Evolutionary conservation across 169 alveolate species (phyloP), one percentile per base, ranked within the genome.

Genomic region (Plasmodium chabaudi): DNA sequence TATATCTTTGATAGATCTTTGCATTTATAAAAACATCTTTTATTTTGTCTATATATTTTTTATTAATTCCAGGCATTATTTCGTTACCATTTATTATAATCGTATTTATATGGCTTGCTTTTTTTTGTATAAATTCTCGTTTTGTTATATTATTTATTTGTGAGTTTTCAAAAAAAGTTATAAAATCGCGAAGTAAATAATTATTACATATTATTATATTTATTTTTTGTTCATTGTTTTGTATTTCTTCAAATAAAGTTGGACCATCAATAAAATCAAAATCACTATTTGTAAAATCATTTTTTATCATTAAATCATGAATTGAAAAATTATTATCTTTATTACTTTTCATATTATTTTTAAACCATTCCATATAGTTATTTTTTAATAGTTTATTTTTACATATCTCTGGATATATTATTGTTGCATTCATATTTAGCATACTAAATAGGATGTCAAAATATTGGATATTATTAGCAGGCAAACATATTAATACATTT

Each of bases 361-460:
- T 82, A 82, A 82, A 82, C 90, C 90, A 82, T 21, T 65, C 64
- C 90, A 82, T 82, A 55, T 67, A 82, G 60, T 56, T 56, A 82
- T 44, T 42, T 55, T 82, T 68, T 67, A 82, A 19, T 25, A 71
- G 2, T 17, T 82, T 67, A 27, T 57, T 82, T 49, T 68, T 56
- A n/a, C 63, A 57, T 60, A 60, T 39, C 68, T 82, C 90, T 12
- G 90, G 90, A 49, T 67, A 82, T 13, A 51, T 25, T 42, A 82
- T 71, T 12, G 73, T 56, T 12, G 82, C 82, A 17, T 59, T 84
- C 25, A 65, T 34, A 47, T 67, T 39, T 46, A 82, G 10, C 55
- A 82, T 27, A 49, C 86, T 61, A 82, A 82, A 82, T 23, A 82
- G 1, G 5, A 61, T 57, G 5, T 82, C 90, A 82, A 68, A 82